Evolutionary conservation across 2,329 filamentous ascomycete genomes (phyloP).

Genomic region (Ceratocystis colombiana): DNA sequence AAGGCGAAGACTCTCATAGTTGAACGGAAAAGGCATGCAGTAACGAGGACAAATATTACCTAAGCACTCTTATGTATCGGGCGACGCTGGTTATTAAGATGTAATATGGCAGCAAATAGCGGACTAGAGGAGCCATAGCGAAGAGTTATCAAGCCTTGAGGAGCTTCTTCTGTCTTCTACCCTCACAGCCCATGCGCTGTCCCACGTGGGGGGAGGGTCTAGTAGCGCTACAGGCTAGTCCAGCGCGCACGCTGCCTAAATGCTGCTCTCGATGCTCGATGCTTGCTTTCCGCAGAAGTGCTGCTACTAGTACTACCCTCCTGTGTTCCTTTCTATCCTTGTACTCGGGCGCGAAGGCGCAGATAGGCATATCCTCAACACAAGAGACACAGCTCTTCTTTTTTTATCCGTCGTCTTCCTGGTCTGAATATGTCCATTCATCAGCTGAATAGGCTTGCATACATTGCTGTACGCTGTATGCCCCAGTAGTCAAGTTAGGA

Average conservation of each 20-base stretch:
- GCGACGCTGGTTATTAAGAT: not conserved
- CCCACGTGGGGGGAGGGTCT: not conserved
- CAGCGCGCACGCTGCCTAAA: not conserved
- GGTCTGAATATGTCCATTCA: no score
- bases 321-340: no score
- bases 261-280: no score
- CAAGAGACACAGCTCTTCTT: no score
- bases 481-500: no score
- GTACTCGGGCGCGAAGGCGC: no score
- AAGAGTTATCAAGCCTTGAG: not conserved
- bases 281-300: no score
- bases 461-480: no score
- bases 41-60: not conserved
- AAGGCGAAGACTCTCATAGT: not conserved
- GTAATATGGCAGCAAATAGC: not conserved
- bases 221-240: not conserved
- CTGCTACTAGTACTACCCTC: no score
- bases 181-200: not conserved
- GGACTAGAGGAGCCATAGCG: not conserved
- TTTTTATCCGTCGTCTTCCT: no score
- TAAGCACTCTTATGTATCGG: not conserved
- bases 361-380: no score
- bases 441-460: no score
- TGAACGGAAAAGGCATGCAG: not conserved
- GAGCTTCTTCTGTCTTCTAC: not conserved